phyloP scores from a whole-genome alignment of 2,329 filamentous ascomycete genomes.

The Fusarium annulatum region DNA sequence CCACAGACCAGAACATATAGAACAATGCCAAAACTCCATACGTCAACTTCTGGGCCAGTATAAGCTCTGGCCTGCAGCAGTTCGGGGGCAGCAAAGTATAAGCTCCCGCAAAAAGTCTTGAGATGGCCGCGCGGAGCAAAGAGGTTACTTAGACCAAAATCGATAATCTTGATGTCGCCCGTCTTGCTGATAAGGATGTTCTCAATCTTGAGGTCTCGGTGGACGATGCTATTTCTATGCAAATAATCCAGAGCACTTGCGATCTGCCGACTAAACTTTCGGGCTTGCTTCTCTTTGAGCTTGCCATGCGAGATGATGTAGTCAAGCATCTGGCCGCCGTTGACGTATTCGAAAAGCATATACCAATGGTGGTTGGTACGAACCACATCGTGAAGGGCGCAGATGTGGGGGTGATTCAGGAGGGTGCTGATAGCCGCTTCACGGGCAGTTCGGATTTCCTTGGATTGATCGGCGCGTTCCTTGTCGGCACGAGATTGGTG shows the following conservation, averaged over 20 bases:
- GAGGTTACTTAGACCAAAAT: constrained; percentile 96
- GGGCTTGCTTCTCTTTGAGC: constrained; percentile 96
- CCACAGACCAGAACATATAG: constrained; percentile 97
- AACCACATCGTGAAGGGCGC: constrained; percentile 93
- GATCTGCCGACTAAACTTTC: constrained; percentile 97
- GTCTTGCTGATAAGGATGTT: constrained; percentile 99
- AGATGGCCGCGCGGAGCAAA: constrained; percentile 87
- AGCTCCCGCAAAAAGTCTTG: constrained; percentile 96
- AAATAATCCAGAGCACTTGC: constrained; percentile 97
- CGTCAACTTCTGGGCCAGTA: constrained; percentile 94
- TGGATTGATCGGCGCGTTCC: constrained; percentile 93
- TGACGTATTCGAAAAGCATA: constrained; percentile 99
- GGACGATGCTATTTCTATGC: constrained; percentile 97
- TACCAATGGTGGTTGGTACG: constrained; percentile 99
- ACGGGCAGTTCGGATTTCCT: constrained; percentile 92
- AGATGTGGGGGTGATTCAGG: constrained; percentile 94
- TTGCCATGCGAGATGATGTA: constrained; percentile 99
- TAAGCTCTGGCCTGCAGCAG: constrained; percentile 93
- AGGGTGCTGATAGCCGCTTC: constrained; percentile 97
- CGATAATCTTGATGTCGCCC: constrained; percentile 99
- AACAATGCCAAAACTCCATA: constrained; percentile 99
- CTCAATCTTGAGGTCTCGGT: constrained; percentile 97
- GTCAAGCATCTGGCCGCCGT: constrained; percentile 98
- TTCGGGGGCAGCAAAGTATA: constrained; percentile 98
- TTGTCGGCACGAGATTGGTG: constrained; percentile 77